phyloP scores from a whole-genome alignment of 805 yeast genomes.

The Metschnikowia anglica region DNA sequence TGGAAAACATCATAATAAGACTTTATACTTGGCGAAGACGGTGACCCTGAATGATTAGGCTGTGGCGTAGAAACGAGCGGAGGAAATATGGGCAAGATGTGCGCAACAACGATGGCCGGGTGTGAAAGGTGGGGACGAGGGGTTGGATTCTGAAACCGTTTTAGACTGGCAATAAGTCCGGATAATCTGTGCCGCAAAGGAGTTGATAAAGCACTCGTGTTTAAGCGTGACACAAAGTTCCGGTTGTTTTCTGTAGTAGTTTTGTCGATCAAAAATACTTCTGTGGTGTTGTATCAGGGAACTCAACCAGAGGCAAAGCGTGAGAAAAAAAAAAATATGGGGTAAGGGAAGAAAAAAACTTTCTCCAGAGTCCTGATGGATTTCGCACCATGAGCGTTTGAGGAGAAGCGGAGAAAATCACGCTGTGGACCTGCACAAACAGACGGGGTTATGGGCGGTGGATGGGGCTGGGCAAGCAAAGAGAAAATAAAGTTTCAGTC shows the following conservation, averaged over 20 bases:
- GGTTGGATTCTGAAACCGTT: slow-evolving; percentile 5
- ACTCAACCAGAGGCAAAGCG: slow-evolving; percentile 5
- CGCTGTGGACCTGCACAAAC: slow-evolving; percentile 9
- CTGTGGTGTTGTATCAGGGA: slow-evolving; percentile 3
- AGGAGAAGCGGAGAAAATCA: slow-evolving; percentile 22
- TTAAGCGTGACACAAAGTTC: not conserved
- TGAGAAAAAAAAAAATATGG: slow-evolving; percentile 19
- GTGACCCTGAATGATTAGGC: not conserved
- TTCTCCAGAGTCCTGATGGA: slow-evolving; percentile 20
- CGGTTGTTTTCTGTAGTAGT: not conserved
- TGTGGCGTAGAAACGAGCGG: slow-evolving; percentile 6
- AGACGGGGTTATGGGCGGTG: not conserved
- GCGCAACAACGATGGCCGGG: slow-evolving; percentile 2
- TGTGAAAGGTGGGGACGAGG: slow-evolving; percentile 9
- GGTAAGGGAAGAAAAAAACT: slow-evolving; percentile 19
- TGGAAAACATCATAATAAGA: slow-evolving; percentile 16
- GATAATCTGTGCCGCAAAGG: not conserved
- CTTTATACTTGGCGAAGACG: not conserved
- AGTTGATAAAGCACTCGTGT: not conserved
- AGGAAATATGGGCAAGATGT: not conserved
- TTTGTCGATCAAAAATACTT: too few relatives aligned
- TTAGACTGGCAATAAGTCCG: too few relatives aligned
- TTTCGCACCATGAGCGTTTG: slow-evolving; percentile 17
- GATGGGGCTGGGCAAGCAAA: slow-evolving; percentile 2
- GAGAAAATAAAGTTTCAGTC: not conserved